Base-by-base conservation (phyloP, 139 green algal species). In the Monoraphidium neglectum region DNA sequence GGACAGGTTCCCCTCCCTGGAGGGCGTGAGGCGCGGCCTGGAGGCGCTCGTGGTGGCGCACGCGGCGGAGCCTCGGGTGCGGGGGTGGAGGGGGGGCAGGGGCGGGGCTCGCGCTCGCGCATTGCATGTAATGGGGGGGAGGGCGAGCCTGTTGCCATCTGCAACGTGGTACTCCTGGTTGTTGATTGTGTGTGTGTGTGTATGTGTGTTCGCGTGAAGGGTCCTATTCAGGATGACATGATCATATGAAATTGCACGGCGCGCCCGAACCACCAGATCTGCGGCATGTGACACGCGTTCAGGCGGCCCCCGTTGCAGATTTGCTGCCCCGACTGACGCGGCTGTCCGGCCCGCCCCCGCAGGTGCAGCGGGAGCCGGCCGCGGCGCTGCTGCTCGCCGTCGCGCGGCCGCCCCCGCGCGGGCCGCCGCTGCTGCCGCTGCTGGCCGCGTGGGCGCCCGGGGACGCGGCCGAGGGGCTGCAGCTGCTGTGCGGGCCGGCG, bases 371-470 rank as follows among this genome's bases (percentile, higher is more conserved):
- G 35, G 38, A 93, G 59, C 83, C 90, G 1, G 79, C 84, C 33
- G 91, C 86, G 1, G 88, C 76, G 0, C 57, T 81, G 49, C 75
- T 93, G 46, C 80, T 95, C 62, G 90, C 87, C 12, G 84, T 72
- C 3, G 72, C 67, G 12, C 63, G 67, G 75, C 37, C 26, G 15
- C 4, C 23, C 59, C 35, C 38, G 70, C 40, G 76, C 46, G 49
- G 60, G 21, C 38, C 61, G n/a, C n/a, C n/a, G 15, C 33, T 56
- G 28, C 37, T 81, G 65, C 30, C 38, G 8, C 56, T 51, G 37
- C 62, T 77, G 46, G 68, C 68, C 49, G 40, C 60, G 0, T 82
- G 68, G 68, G 37, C 47, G 16, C 76, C 68, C 23, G 68, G 68
- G n/a, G 37, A 53, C n/a, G 47, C 76, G 18, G 72, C 61, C 23